These are phyloP conservation scores for Fimicolochytrium jonesii DNA, from an alignment of 192 early-diverging fungal species.

Conservation along the genomic window DNA sequence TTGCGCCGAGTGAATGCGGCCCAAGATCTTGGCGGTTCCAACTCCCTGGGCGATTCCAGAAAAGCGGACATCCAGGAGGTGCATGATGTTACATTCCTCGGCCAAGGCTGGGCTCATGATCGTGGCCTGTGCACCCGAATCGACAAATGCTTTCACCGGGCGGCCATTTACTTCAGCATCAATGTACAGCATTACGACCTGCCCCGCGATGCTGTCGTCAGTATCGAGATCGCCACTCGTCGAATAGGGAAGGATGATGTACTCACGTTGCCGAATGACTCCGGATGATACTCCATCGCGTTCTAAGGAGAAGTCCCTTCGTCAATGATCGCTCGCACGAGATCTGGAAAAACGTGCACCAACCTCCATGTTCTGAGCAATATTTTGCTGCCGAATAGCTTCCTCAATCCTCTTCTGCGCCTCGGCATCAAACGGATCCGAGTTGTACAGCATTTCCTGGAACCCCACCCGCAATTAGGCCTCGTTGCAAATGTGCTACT, in stretches of 20 bases:
- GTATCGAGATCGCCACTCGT: not conserved
- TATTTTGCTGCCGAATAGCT: conserved; percentile 78
- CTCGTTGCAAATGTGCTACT: not conserved
- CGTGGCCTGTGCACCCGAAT: conserved; percentile 94
- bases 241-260: not conserved
- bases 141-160: conserved; percentile 88
- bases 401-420: conserved; percentile 90
- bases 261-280: conserved; percentile 80
- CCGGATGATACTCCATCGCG: conserved; percentile 92
- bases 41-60: conserved; percentile 89
- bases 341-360: not conserved
- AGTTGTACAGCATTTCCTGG: conserved; percentile 51
- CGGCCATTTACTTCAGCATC: conserved; percentile 84
- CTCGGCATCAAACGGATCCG: conserved; percentile 88
- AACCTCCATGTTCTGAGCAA: conserved; percentile 72
- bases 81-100: conserved; percentile 74
- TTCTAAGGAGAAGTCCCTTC: conserved; percentile 16
- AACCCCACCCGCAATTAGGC: not conserved
- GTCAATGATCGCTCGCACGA: not conserved
- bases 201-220: not conserved
- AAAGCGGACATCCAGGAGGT: conserved; percentile 83
- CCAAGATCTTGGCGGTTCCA: conserved; percentile 93
- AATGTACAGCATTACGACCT: conserved; percentile 90
- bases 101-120: conserved; percentile 67
- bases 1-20: conserved; percentile 86